Evolutionary conservation across 2,329 filamentous ascomycete species (phyloP), one percentile per base, ranked within the genome.

Genomic region (Xylariaceae sp.): DNA sequence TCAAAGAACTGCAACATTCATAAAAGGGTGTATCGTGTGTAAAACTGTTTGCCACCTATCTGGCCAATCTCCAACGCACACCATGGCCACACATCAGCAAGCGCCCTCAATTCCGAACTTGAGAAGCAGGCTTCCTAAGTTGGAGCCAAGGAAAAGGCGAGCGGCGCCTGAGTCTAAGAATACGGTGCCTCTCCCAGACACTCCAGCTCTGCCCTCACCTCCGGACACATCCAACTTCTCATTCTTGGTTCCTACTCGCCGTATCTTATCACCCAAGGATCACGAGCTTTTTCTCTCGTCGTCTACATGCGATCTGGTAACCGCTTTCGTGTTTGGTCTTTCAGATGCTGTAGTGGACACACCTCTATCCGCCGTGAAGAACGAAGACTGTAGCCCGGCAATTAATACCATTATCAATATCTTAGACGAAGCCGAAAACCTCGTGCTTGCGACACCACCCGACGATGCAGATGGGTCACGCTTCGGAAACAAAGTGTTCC

Each of bases 401-500:
- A 73, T 95, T 47, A 73, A 74, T 51, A 76, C 79, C 12, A 80
- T 97, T 31, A 68, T 95, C 36, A 64, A 68, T 14, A 82, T 96
- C 17, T 76, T 99, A 11, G 78, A 86, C 32, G 78, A 85, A 47
- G 81, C 87, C 9, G 83, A 89, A 46, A 68, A 73, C 5, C 75
- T 92, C 1, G 77, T 95, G 5, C 71, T 76, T 12, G 72, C 78
- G 45, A 85, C 86, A 45, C 94, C 94, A 1, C 86, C 94, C 0
- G 79, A 92, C 58, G 90, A 97, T 56, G 88, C 91, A 42, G 86
- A 83, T 30, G 90, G 90, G 41, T 96, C 90, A 9, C 81, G 94
- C 22, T 99, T 99, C 67, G 95, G 94, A 42, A 99, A 99, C 71
- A 91, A 90, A 58, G 83, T 87, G 2, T 99, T 99, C 71, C 83